phyloP scores from a whole-genome alignment of 2,329 filamentous ascomycete species.

The Penicillium sp. region DNA sequence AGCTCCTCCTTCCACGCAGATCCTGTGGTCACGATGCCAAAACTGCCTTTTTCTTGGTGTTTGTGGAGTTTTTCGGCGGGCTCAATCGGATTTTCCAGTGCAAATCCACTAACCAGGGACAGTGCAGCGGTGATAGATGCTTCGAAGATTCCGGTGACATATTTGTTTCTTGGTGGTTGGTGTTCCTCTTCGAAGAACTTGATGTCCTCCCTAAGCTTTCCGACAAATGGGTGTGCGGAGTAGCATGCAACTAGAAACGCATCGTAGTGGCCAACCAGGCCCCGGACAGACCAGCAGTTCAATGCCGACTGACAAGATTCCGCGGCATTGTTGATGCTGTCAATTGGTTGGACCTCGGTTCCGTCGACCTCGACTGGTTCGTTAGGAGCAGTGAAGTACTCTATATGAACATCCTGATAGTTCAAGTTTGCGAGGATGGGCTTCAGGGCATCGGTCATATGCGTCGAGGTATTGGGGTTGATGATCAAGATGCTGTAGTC shows the following conservation, averaged over 20 bases:
- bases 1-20: slow-evolving; percentile 79
- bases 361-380: slow-evolving; percentile 34
- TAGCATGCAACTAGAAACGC: slow-evolving; percentile 88
- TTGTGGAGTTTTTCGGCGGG: slow-evolving; percentile 23
- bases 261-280: slow-evolving; percentile 53
- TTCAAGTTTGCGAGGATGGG: slow-evolving; percentile 42
- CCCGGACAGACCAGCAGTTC: slow-evolving; percentile 61
- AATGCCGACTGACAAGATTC: slow-evolving; percentile 66
- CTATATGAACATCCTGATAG: slow-evolving; percentile 38
- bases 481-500: slow-evolving; percentile 42
- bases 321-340: slow-evolving; percentile 74
- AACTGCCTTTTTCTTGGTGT: slow-evolving; percentile 51
- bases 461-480: slow-evolving; percentile 48
- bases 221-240: slow-evolving; percentile 77
- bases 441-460: slow-evolving; percentile 46
- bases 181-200: slow-evolving; percentile 20
- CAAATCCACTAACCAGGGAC: slow-evolving; percentile 51
- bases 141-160: slow-evolving; percentile 84
- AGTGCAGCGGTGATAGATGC: slow-evolving; percentile 70
- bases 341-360: slow-evolving; percentile 52
- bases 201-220: slow-evolving; percentile 54
- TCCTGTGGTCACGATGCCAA: slow-evolving; percentile 89
- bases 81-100: slow-evolving; percentile 23
- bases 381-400: slow-evolving; percentile 43
- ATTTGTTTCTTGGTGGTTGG: slow-evolving; percentile 41